phyloP scores from a whole-genome alignment of 2,329 filamentous ascomycete genomes.

The Penicillium thymicola region DNA sequence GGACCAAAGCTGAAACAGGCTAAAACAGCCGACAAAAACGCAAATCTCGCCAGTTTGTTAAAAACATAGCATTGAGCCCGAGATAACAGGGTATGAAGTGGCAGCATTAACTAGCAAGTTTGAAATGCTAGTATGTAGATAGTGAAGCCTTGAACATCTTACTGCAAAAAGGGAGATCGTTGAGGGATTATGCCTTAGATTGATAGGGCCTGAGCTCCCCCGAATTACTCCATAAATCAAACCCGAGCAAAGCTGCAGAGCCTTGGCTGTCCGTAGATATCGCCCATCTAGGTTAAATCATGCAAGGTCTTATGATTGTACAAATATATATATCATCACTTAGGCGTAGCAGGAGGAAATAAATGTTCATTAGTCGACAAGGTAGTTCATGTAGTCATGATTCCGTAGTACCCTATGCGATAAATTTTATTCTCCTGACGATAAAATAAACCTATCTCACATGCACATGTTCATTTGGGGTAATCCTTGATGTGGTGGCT shows the following conservation, averaged over 20 bases:
- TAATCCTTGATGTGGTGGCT: constrained; percentile 89
- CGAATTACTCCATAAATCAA: neutral
- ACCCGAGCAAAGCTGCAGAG: neutral
- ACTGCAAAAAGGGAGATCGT: neutral
- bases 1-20: neutral
- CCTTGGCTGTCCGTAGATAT: neutral
- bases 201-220: neutral
- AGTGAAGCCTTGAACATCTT: neutral
- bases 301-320: too few species aligned
- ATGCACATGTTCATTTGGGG: constrained; percentile 46
- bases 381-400: neutral
- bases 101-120: neutral
- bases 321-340: neutral
- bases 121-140: neutral
- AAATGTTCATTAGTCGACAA: neutral
- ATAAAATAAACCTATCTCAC: neutral
- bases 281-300: too few species aligned
- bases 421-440: neutral
- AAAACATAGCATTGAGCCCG: neutral
- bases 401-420: neutral
- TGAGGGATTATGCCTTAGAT: neutral
- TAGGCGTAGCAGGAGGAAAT: neutral
- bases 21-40: neutral
- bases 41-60: neutral
- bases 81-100: neutral